A percentile compares a stretch with the other conserved stretches of the same genome.
These are phyloP conservation scores for Strobilomyces echinocephalus DNA, from an alignment of 768 basidiomycete genomes.

Conservation along the genomic window DNA sequence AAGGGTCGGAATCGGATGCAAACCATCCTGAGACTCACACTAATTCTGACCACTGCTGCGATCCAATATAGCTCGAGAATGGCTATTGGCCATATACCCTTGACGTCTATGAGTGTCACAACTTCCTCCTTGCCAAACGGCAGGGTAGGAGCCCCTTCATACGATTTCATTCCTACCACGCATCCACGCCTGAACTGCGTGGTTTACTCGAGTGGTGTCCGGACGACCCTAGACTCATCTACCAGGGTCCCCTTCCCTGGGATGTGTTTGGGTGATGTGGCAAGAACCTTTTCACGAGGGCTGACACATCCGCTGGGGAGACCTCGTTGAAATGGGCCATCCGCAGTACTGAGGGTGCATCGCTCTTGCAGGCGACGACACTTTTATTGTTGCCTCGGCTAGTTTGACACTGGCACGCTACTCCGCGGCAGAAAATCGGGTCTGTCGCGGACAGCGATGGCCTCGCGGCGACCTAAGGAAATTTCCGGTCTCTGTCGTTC, in stretches of 20 bases:
- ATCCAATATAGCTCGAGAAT: conserved; percentile 50
- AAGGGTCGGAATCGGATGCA: conserved; percentile 27
- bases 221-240: conserved; percentile 38
- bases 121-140: conserved; percentile 65
- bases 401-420: no score
- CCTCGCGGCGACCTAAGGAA: no score
- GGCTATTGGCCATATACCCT: conserved; percentile 76
- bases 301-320: no score
- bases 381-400: no score
- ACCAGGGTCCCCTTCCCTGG: conserved; percentile 61
- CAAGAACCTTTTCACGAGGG: conserved; percentile 27
- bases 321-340: no score
- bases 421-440: no score
- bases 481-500: no score
- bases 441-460: no score
- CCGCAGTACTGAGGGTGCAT: no score
- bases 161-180: conserved; percentile 77
- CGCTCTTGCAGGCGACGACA: no score
- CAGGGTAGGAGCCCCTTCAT: conserved; percentile 59
- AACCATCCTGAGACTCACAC: conserved; percentile 14
- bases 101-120: conserved; percentile 86
- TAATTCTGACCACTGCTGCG: conserved; percentile 7
- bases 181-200: conserved; percentile 68
- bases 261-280: conserved; percentile 30
- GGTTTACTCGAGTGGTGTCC: conserved; percentile 86